A percentile compares a stretch with the other conserved stretches of the same genome.
Conservation (phyloP, 73 alveolate genomes). For the Tetrahymena elliotti region DNA sequence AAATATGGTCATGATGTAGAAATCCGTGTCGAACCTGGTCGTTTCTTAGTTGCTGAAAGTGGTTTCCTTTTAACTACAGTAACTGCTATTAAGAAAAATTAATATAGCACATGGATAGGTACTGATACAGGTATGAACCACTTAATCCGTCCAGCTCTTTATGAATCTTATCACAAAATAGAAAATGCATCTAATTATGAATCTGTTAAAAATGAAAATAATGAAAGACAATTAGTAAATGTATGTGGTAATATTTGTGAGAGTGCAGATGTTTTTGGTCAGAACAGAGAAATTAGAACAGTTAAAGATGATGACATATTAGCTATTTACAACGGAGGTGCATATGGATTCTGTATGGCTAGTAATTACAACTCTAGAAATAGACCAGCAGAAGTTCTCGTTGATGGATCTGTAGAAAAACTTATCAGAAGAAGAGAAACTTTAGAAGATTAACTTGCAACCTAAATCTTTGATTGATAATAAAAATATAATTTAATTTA, state of each 20-base stretch:
- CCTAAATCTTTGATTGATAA: neutral
- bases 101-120: slow-evolving; percentile 22
- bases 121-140: slow-evolving; percentile 49
- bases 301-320: slow-evolving; percentile 17
- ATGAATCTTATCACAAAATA: slow-evolving; percentile 27
- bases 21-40: slow-evolving; percentile 38
- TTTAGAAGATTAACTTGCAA: slow-evolving; percentile 12
- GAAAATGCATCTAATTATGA: neutral
- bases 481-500: neutral
- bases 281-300: neutral
- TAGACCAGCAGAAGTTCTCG: slow-evolving; percentile 41
- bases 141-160: slow-evolving; percentile 41
- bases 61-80: slow-evolving; percentile 23
- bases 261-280: slow-evolving; percentile 42
- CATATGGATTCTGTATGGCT: slow-evolving; percentile 43
- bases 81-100: slow-evolving; percentile 11
- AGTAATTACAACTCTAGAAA: slow-evolving; percentile 36
- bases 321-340: slow-evolving; percentile 33
- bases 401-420: neutral
- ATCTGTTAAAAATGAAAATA: neutral
- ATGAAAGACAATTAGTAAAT: neutral
- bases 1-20: neutral
- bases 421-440: slow-evolving; percentile 42
- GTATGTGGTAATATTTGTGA: slow-evolving; percentile 47
- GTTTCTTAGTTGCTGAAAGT: slow-evolving; percentile 40